Evolutionary conservation across 306 rosid species (phyloP).

Genomic region (Dryas octopetala): DNA sequence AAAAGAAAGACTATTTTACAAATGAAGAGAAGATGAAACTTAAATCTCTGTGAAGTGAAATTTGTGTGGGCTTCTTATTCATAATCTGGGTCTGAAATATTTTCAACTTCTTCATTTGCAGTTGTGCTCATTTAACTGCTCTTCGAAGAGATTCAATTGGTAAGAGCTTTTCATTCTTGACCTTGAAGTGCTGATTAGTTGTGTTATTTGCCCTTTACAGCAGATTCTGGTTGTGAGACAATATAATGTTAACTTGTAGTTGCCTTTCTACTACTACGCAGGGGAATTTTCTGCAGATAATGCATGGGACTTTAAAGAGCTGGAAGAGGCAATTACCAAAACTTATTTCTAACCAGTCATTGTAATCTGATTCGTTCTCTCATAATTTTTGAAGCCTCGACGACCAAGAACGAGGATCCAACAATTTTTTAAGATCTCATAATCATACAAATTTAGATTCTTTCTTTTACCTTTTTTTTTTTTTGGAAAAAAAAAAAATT

Average conservation of each 20-base stretch:
- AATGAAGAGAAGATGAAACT: not conserved
- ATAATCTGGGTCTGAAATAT: not conserved
- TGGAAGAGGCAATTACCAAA: constrained; percentile 76
- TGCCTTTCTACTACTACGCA: constrained; percentile 29
- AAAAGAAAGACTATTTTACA: not conserved
- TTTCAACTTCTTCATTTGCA: constrained; percentile 34
- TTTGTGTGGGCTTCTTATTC: not conserved
- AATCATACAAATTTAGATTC: not conserved
- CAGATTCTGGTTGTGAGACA: too few species aligned
- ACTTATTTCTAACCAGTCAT: constrained; percentile 48
- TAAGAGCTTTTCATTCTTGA: constrained; percentile 33
- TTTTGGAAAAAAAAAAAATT: too few species aligned
- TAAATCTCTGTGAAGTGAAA: not conserved
- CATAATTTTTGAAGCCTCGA: not conserved
- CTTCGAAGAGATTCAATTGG: constrained; percentile 95
- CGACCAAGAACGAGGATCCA: not conserved
- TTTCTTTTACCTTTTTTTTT: not conserved
- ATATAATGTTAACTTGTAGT: not conserved
- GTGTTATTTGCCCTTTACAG: not conserved
- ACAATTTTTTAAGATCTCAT: not conserved
- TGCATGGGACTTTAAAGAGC: constrained; percentile 91
- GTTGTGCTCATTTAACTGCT: constrained; percentile 93
- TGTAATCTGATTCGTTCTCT: not conserved
- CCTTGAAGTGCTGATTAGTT: constrained; percentile 12
- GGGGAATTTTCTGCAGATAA: constrained; percentile 84